Percentiles rank a stretch among this genome's conserved stretches.
Evolutionary conservation across 352 stramenopile species (phyloP).

Genomic region (Phytophthora hybrid): DNA sequence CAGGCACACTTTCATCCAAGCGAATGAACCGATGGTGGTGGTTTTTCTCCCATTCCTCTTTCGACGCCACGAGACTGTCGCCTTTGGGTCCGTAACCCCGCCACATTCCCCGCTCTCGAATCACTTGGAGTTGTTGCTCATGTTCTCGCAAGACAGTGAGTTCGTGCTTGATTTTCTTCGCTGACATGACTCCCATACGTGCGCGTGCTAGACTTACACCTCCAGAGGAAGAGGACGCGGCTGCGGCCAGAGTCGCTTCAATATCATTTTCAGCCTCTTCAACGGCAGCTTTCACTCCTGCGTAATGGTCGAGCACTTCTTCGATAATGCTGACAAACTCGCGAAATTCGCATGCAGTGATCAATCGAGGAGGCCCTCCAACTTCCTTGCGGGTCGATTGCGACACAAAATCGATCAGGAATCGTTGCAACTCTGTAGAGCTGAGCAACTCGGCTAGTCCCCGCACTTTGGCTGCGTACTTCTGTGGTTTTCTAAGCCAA

Average conservation of each 20-base stretch:
- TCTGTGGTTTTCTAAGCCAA: constrained; percentile 37
- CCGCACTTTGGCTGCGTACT: constrained; percentile 50
- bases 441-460: constrained; percentile 56
- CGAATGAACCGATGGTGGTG: constrained; percentile 76
- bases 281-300: constrained; percentile 52
- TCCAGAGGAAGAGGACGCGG: constrained; percentile 14
- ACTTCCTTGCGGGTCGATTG: constrained; percentile 28
- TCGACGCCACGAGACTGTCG: constrained; percentile 37
- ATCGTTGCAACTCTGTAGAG: constrained; percentile 59
- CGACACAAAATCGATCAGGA: constrained; percentile 67
- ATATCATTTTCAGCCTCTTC: constrained; percentile 73
- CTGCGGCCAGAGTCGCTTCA: constrained; percentile 42
- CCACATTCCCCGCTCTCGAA: constrained; percentile 29
- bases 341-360: constrained; percentile 54
- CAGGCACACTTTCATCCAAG: constrained; percentile 26
- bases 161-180: constrained; percentile 67
- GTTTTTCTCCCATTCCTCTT: constrained; percentile 75
- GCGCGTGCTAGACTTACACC: constrained; percentile 47
- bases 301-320: constrained; percentile 58
- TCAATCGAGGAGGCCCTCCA: constrained; percentile 3
- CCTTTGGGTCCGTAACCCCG: constrained; percentile 28
- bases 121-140: constrained; percentile 41
- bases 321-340: constrained; percentile 70
- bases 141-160: constrained; percentile 52
- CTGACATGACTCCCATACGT: constrained; percentile 59